These are phyloP conservation scores for Mycena vulgaris DNA, from an alignment of 768 basidiomycete genomes.

Conservation along the genomic window DNA sequence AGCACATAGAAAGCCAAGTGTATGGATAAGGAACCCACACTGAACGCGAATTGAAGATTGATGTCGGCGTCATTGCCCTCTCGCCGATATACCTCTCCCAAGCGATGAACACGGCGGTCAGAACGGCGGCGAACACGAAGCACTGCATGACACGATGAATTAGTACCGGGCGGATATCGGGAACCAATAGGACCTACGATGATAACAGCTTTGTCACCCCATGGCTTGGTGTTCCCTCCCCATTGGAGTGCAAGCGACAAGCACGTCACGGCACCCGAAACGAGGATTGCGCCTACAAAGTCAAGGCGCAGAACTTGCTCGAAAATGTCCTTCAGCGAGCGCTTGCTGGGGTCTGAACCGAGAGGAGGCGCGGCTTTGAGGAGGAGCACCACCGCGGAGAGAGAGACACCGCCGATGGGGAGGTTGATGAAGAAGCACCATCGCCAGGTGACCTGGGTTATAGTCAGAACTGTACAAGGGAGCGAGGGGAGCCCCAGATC, in stretches of 20 bases:
- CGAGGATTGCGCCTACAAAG: constrained; percentile 54
- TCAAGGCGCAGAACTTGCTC: constrained; percentile 46
- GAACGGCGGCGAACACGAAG: constrained; percentile 33
- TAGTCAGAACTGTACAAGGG: not conserved
- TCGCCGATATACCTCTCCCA: constrained; percentile 37
- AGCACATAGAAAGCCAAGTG: not conserved
- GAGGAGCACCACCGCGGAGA: constrained; percentile 27
- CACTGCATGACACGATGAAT: constrained; percentile 1
- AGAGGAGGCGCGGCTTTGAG: constrained; percentile 35
- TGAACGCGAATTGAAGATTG: constrained; percentile 30
- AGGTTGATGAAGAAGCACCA: constrained; percentile 38
- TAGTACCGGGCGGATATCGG: not conserved
- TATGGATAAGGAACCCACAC: constrained; percentile 4
- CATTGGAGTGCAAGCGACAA: constrained; percentile 60
- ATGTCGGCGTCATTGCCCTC: constrained; percentile 30
- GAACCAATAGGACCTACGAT: constrained; percentile 25
- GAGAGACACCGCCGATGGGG: constrained; percentile 40
- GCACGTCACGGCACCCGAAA: constrained; percentile 52
- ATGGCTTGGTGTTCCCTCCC: constrained; percentile 61
- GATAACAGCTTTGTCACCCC: constrained; percentile 46
- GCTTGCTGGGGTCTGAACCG: constrained; percentile 34
- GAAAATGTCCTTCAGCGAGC: constrained; percentile 26
- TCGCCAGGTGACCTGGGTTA: not conserved
- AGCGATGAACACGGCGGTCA: constrained; percentile 8
- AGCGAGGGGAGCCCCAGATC: not conserved